Percentiles rank a stretch among this genome's conserved stretches.
These are phyloP conservation scores for Ochetophila trinervis DNA, from an alignment of 306 rosid genomes.

Conservation along the genomic window DNA sequence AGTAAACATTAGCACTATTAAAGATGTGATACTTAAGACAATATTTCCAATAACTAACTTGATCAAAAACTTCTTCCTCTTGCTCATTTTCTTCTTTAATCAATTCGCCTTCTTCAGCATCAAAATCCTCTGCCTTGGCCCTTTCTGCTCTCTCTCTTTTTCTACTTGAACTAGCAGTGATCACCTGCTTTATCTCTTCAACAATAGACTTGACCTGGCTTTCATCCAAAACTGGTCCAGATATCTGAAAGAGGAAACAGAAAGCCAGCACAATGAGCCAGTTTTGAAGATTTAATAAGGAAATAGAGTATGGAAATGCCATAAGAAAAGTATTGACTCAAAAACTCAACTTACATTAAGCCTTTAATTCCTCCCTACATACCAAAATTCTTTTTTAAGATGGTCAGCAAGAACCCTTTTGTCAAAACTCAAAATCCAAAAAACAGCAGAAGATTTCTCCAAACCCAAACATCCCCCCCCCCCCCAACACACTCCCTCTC, in stretches of 20 bases:
- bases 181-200: constrained; percentile 86
- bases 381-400: background rate
- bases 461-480: no score
- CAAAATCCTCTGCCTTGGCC: constrained; percentile 94
- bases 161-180: constrained; percentile 93
- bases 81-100: constrained; percentile 98
- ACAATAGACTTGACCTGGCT: constrained; percentile 80
- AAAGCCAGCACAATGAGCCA: background rate
- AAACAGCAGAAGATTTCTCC: background rate
- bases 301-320: background rate
- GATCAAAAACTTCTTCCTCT: constrained; percentile 99
- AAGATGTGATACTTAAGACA: constrained; percentile 1
- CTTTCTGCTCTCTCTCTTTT: constrained; percentile 86
- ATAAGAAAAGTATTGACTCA: background rate
- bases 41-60: constrained; percentile 49
- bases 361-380: background rate
- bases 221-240: constrained; percentile 89
- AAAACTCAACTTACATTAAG: background rate
- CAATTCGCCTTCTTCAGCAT: constrained; percentile 85
- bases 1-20: constrained; percentile 3
- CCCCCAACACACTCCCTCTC: no score
- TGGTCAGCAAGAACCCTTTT: background rate
- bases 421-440: background rate
- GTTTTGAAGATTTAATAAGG: background rate
- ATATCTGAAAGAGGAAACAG: constrained; percentile 43